These are phyloP conservation scores for Triticum urartu DNA, from an alignment of 176 grass and related monocot genomes.

Conservation along the genomic window DNA sequence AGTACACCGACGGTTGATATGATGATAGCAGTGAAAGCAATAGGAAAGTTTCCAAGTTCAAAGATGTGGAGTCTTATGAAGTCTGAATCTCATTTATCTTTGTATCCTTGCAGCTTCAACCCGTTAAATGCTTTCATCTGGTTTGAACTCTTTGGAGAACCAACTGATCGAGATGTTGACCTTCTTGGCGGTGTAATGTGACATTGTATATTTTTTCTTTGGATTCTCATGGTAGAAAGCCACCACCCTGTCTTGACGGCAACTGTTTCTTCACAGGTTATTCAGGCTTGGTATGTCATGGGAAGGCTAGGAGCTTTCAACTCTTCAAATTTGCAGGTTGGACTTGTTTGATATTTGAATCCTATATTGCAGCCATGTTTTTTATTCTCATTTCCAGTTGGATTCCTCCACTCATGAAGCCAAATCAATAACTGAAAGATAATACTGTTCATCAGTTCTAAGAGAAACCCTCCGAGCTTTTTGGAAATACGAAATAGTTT, in stretches of 20 bases:
- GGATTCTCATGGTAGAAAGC: constrained; percentile 23
- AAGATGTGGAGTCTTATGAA: neutral
- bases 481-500: neutral
- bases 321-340: constrained; percentile 95
- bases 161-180: constrained; percentile 81
- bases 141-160: constrained; percentile 86
- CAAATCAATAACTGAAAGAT: neutral
- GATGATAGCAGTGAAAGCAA: neutral
- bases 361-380: neutral
- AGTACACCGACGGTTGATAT: too few species aligned
- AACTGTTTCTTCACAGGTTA: constrained; percentile 44
- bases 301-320: constrained; percentile 89
- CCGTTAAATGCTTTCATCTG: constrained; percentile 83
- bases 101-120: constrained; percentile 65
- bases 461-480: neutral
- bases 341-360: constrained; percentile 1
- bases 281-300: constrained; percentile 97
- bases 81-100: neutral
- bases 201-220: constrained; percentile 16
- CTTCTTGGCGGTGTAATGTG: constrained; percentile 85
- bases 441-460: neutral
- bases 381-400: neutral
- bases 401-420: neutral
- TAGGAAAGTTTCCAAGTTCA: neutral
- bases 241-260: neutral